These are phyloP conservation scores for Trichoderma oligosporum DNA, from an alignment of 2,329 filamentous ascomycete genomes.

Conservation along the genomic window DNA sequence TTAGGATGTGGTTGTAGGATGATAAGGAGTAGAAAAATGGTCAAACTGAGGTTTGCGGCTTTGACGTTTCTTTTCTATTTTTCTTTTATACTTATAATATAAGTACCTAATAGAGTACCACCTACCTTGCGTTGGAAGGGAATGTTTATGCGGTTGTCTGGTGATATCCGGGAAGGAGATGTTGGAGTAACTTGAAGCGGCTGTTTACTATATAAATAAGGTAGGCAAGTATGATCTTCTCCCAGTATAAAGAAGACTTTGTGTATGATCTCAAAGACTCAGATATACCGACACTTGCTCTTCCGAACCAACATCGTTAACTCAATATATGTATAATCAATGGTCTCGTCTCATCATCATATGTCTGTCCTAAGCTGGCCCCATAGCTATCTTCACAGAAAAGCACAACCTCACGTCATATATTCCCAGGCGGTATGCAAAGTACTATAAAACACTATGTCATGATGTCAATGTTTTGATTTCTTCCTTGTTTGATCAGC, in stretches of 20 bases:
- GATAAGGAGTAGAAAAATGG: neutral
- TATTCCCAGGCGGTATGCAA: neutral
- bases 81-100: neutral
- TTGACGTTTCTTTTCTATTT: neutral
- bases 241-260: too few species aligned
- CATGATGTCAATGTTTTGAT: neutral
- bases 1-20: neutral
- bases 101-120: too few species aligned
- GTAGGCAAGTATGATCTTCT: neutral
- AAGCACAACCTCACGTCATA: neutral
- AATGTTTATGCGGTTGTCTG: neutral
- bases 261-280: too few species aligned
- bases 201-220: too few species aligned
- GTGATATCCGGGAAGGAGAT: conserved; percentile 1
- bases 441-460: neutral
- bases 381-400: neutral
- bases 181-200: neutral
- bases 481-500: neutral
- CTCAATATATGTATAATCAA: too few species aligned
- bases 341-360: too few species aligned
- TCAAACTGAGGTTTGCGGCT: neutral
- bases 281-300: too few species aligned
- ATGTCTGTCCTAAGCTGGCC: neutral
- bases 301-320: neutral
- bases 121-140: neutral